Base-by-base conservation (phyloP, 805 yeast species). In the Candida orba region DNA sequence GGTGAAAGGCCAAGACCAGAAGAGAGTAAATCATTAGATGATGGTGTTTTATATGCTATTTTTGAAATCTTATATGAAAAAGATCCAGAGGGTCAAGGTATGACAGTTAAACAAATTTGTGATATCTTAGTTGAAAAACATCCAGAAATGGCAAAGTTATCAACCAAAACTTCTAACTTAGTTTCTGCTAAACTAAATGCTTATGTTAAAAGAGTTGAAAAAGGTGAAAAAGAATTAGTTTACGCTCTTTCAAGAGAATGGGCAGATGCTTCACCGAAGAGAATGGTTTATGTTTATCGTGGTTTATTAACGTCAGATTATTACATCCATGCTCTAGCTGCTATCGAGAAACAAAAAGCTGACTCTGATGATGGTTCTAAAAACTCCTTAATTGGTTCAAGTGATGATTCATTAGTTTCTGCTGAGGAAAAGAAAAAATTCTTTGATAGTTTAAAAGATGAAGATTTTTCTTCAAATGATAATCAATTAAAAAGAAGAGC, bases 21-120 rank as follows among this genome's bases (percentile, higher is more conserved):
- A n/a, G 79, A 79, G 50, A 79, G 79, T 51, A 64, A 66, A 17
- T 68, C 85, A 22, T 69, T 84, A 44, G 93, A 84, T 52, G 89
- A 81, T 62, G 83, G 80, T 50, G 93, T 85, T 15, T 66, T 85
- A 43, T 78, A 69, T 61, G 89, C 90, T 6, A 85, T 85, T 43
- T 84, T 85, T 57, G 73, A 77, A 45, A 84, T 84, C 40, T 63
- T 85, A 45, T 82, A 67, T 62, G 90, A 82, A 47, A 68, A 73
- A 49, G 95, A 85, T 58, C 65, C 81, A 1, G 74, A 73, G 41
- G 81, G 84, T 40, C 71, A 73, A 47, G 95, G 95, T 51, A 83
- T 85, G 89, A 85, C 95, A n/a, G 95, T 85, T 29, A 85, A 85
- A 58, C 95, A 85, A 59, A 75, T 85, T 46, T 85, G 95, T 64